Percentiles rank a stretch among this genome's conserved stretches.
These are phyloP conservation scores for Lactarius trivialis DNA, from an alignment of 768 basidiomycete species.

Conservation along the genomic window DNA sequence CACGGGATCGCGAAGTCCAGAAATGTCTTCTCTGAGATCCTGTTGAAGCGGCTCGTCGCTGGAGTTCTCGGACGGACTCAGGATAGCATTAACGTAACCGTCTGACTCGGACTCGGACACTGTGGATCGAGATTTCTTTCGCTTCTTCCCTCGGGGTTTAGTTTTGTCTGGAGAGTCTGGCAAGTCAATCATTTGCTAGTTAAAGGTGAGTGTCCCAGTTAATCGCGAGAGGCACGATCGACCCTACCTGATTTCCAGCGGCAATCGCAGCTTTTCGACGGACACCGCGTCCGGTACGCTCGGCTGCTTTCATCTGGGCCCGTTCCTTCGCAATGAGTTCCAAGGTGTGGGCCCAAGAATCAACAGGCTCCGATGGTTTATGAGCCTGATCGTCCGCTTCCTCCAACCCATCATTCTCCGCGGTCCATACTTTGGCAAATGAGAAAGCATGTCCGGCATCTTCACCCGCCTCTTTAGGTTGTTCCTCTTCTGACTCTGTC, in stretches of 20 bases:
- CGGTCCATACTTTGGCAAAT: slow-evolving; percentile 91
- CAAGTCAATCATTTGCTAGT: slow-evolving; percentile 28
- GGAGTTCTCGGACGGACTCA: slow-evolving; percentile 13
- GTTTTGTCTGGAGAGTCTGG: slow-evolving; percentile 35
- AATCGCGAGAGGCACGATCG: neutral
- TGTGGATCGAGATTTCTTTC: slow-evolving; percentile 28
- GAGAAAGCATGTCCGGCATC: slow-evolving; percentile 60
- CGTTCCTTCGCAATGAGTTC: slow-evolving; percentile 41
- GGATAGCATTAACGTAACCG: slow-evolving; percentile 29
- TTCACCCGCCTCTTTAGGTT: slow-evolving; percentile 40
- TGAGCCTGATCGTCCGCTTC: slow-evolving; percentile 51
- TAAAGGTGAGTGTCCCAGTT: slow-evolving; percentile 3
- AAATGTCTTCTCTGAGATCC: neutral
- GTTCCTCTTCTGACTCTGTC: slow-evolving; percentile 64
- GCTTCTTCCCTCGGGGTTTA: slow-evolving; percentile 32
- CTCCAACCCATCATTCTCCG: slow-evolving; percentile 64
- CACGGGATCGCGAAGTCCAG: neutral
- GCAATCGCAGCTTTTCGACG: slow-evolving; percentile 60
- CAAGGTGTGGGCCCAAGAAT: slow-evolving; percentile 80
- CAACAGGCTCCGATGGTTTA: slow-evolving; percentile 42
- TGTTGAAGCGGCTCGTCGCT: neutral
- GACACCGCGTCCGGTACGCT: slow-evolving; percentile 64
- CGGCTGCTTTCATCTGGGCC: slow-evolving; percentile 42
- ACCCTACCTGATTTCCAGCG: slow-evolving; percentile 37
- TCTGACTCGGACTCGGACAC: slow-evolving; percentile 39